Evolutionary conservation across 257 asterid species (phyloP), one percentile per base, ranked within the genome.

Genomic region (Jacaranda copaia): DNA sequence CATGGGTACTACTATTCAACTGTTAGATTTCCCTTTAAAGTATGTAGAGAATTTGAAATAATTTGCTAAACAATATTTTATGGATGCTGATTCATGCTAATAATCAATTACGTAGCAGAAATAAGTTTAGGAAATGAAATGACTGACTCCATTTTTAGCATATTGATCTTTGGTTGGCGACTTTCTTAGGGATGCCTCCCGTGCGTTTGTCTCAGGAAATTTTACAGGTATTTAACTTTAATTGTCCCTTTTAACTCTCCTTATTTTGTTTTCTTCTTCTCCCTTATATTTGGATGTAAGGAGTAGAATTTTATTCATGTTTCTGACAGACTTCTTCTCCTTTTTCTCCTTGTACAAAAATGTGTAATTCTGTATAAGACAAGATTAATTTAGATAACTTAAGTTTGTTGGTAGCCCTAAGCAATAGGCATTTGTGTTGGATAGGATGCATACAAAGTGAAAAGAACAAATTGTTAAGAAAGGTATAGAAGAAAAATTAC

Each of bases 121-220:
- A 61, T 62, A 40, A 60, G 55, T 72, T 64, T 40, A 48, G 45
- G 55, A 70, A 64, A 52, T 75, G 77, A 63, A 46, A 32, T 61
- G 69, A 35, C 72, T 51, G 32, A 73, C 76, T 64, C 51, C 11
- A 40, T 56, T 63, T n/a, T n/a, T 73, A 35, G 20, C 58, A 42
- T 70, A 13, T 19, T 75, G 55, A 66, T 65, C 46, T 40, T 69
- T 66, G 75, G 36, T 81, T 65, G 77, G 14, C 46, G 66, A 52
- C 63, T 77, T 70, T 11, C 75, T 65, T 76, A 94, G 98, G 86
- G 99, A 95, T 85, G 99, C 99, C 73, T 92, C 99, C 12, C 96
- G 97, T 53, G 96, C 99, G 75, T 95, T 92, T 76, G 94, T 91
- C 75, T 92, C 99, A 5, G 98, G 99, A 83, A 92, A 92, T 70